Base-by-base conservation (phyloP, 164 flowering plant genomes). In the Magnolia officinalis region DNA sequence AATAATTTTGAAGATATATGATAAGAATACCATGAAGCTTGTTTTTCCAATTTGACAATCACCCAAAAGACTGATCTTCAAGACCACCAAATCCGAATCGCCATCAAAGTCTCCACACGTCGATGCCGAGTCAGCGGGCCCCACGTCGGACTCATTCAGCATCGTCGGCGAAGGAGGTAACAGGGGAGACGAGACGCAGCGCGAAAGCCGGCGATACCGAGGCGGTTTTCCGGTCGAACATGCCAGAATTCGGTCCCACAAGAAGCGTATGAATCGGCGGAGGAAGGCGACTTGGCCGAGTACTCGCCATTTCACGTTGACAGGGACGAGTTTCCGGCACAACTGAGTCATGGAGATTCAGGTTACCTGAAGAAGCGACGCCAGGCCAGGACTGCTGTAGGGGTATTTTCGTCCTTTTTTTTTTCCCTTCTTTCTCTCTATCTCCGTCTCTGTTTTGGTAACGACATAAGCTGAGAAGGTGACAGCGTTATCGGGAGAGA, bases 11-110 rank as follows among this genome's bases (percentile, higher is more conserved):
- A 11, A 55, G 10, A 16, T 16, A 55, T 55, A 16, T 11, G 18
- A 55, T 55, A 10, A 16, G 0, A 55, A 8, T 13, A 95, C 99
- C 88, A 95, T 78, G 78, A 95, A 95, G 77, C 90, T 92, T 11
- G 99, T 93, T 84, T 95, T 95, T 10, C 98, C 98, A 86, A 88
- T 90, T 72, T 91, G 95, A 76, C 92, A 87, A 86, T 95, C 98
- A 76, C 98, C 98, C 88, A 95, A 78, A 52, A 93, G 66, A 70
- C 95, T 90, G 45, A 95, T 90, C 90, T 95, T 95, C 81, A 95
- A 79, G 18, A 78, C 78, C 31, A 95, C 97, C 81, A 86, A 89
- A 83, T 95, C 95, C 0, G 90, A 86, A 80, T 93, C 96, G 6
- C 84, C 52, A 1, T 88, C 92, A 58, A 72, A 80, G 68, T 84